Base-by-base conservation (phyloP, 768 basidiomycete genomes). In the Coprinopsis sp. region DNA sequence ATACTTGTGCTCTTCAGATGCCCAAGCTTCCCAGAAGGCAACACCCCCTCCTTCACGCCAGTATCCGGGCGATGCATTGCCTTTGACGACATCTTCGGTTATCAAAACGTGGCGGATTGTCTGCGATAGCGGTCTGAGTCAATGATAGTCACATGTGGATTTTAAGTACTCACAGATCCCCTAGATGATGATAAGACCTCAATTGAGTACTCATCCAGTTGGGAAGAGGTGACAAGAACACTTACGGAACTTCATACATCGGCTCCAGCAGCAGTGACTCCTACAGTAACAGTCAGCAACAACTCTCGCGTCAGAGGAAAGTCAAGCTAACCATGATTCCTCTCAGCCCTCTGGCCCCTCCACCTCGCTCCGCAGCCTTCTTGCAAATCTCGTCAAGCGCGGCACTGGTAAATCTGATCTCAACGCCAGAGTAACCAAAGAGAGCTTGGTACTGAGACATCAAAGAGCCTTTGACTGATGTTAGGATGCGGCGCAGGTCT, bases 181-280 rank as follows among this genome's bases (percentile, higher is more conserved):
- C 84, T 84, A 50, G 24, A 47, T 43, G 43, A 47, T 23, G 27
- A 25, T 45, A 49, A 28, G 27, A 21, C 19, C 6, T 22, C 25
- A 23, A 22, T 23, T 11, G 6, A 39, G 11, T 37, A 12, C 6
- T 44, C 21, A 49, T 30, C 12, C 48, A 30, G 38, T 30, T 16
- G 27, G 49, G 50, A 33, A 34, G 33, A 33, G 24, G 28, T 22
- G 37, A 31, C 33, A 44, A 19, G 29, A 37, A 29, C 12, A 81
- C 85, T 79, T 64, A 88, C 84, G 91, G 90, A 37, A 84, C 84
- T 70, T 91, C 87, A 59, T 90, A 95, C 93, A 96, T 96, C 0
- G 91, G 74, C 39, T 97, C 91, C 38, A 94, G 69, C 40, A 98
- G 67, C 2, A 94, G 61, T 18, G 74, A 63, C 67, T 96, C 94